Evolutionary conservation across 805 yeast species (phyloP), one percentile per base, ranked within the genome.

Genomic region (Ogataea pini): DNA sequence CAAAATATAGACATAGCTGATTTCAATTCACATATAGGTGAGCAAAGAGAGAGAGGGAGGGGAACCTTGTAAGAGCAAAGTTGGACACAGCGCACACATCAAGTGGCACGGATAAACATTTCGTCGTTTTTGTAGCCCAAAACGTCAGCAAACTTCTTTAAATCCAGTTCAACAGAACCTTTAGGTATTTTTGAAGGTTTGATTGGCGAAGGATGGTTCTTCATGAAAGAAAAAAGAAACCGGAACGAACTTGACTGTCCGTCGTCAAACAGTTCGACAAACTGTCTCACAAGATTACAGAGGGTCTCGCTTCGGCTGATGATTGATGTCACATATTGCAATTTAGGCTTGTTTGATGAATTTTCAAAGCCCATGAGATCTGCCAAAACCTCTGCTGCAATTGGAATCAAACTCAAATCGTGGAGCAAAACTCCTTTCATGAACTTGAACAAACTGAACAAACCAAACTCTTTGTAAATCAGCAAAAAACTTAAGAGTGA

Each of bases 361-460:
- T 48, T 34, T 19, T 46, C 51, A 17, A 42, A 48, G 8, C 50
- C 57, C 16, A 64, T 43, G 17, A 64, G 28, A 24, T 56, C 56
- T 0, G 64, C 50, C 13, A 67, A 39, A 2, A 63, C 37, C 18
- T 45, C 42, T 3, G 70, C 47, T 7, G 62, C 54, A 20, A 59
- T 49, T 2, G 55, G 50, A n/a, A 61, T 53, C 34, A 77, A 42
- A 3, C 51, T 53, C 39, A 75, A 46, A 50, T 72, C 73, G 14
- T 58, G 62, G 8, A 57, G 44, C 22, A 76, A 68, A 8, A 69
- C 48, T 14, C 58, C 57, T 12, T 58, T 55, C 9, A 67, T 50
- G 40, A 69, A 69, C 48, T 70, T 70, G 39, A 77, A 56, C n/a
- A 77, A 49, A 47, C 70, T 69, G 44, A 67, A 70, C 7, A 75